A percentile compares a stretch with the other conserved stretches of the same genome.
These are phyloP conservation scores for Lycium ferocissimum DNA, from an alignment of 257 asterid genomes.

Conservation along the genomic window DNA sequence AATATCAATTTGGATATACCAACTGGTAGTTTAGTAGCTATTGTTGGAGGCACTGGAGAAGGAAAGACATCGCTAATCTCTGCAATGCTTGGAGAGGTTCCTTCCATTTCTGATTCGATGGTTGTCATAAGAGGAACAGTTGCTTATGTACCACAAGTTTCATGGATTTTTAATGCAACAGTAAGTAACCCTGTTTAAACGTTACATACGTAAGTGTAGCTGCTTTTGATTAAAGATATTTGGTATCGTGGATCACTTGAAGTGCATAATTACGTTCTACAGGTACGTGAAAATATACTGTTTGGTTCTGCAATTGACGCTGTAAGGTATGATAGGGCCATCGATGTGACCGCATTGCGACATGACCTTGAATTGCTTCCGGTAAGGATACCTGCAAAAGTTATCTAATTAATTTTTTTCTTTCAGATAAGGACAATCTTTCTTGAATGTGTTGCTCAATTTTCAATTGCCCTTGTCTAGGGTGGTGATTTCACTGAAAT, in stretches of 20 bases:
- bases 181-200: slow-evolving; percentile 51
- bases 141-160: slow-evolving; percentile 95
- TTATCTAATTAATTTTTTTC: slow-evolving; percentile 16
- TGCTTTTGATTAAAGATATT: slow-evolving; percentile 13
- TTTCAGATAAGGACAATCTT: neutral
- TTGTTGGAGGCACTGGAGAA: slow-evolving; percentile 97
- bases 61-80: slow-evolving; percentile 97
- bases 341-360: slow-evolving; percentile 76
- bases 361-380: slow-evolving; percentile 91
- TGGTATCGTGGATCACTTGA: slow-evolving; percentile 26
- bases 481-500: slow-evolving; percentile 99
- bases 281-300: slow-evolving; percentile 95
- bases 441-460: slow-evolving; percentile 23
- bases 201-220: neutral
- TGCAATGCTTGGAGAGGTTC: slow-evolving; percentile 99
- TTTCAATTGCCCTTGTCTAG: slow-evolving; percentile 44
- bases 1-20: slow-evolving; percentile 89
- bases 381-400: slow-evolving; percentile 51
- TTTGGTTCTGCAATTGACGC: slow-evolving; percentile 78
- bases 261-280: slow-evolving; percentile 34
- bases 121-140: slow-evolving; percentile 85
- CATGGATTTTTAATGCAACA: slow-evolving; percentile 98
- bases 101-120: slow-evolving; percentile 67
- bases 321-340: slow-evolving; percentile 67
- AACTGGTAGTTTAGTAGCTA: slow-evolving; percentile 84